phyloP scores from a whole-genome alignment of 441 rosid species.

The Geranium incanum region DNA sequence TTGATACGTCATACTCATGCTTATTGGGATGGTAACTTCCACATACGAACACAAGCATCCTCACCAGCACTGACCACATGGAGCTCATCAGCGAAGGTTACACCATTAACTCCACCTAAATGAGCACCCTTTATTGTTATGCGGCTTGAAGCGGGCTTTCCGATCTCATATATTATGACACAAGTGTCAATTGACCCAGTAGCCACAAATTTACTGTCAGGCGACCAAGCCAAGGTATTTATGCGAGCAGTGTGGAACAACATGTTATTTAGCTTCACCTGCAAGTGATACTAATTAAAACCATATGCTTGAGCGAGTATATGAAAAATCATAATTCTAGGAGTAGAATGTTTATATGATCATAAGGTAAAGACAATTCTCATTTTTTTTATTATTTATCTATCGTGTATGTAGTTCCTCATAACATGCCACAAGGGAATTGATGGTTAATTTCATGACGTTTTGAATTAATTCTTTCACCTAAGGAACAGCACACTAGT shows the following conservation, averaged over 20 bases:
- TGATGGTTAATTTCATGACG: too few species aligned
- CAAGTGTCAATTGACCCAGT: constrained; percentile 42
- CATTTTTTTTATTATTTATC: too few species aligned
- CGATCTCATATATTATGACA: constrained; percentile 37
- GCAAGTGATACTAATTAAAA: constrained; percentile 16
- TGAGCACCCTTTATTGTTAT: constrained; percentile 36
- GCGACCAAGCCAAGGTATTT: constrained; percentile 44
- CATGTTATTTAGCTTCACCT: constrained; percentile 47
- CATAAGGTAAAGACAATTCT: too few species aligned
- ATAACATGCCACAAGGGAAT: too few species aligned
- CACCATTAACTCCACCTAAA: constrained; percentile 40
- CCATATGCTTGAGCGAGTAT: neutral
- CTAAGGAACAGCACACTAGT: too few species aligned
- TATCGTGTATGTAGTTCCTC: too few species aligned
- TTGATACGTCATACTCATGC: neutral
- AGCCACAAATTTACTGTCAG: constrained; percentile 33
- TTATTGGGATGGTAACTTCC: constrained; percentile 19
- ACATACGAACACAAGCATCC: constrained; percentile 37
- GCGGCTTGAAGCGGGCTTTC: constrained; percentile 35
- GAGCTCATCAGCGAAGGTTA: constrained; percentile 31
- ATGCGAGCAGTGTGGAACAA: constrained; percentile 41
- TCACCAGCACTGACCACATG: constrained; percentile 41
- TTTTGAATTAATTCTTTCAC: too few species aligned
- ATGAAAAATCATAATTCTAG: neutral
- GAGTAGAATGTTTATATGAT: too few species aligned